Base-by-base conservation (phyloP, 495 filamentous ascomycete genomes). In the Ascobolus immersus region DNA sequence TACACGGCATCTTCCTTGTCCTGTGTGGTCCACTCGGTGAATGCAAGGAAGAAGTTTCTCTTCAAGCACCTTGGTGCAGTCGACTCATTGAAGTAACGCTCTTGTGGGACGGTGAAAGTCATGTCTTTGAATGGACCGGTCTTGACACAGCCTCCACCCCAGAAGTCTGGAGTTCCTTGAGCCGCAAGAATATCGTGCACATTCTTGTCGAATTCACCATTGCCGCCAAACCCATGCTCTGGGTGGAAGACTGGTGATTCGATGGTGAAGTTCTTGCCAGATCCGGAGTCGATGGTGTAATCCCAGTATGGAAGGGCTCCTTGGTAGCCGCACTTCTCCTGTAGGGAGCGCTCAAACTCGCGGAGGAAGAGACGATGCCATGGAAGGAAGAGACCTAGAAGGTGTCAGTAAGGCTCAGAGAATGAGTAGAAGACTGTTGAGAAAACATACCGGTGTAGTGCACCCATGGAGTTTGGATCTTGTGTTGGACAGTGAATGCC, bases 281-380 rank as follows among this genome's bases (percentile, higher is more conserved):
- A 29, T 25, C 41, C 54, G 9, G 47, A 47, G 34, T 61, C 57
- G 19, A 42, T 31, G 1, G 43, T 11, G 34, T 58, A 56, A 33
- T 59, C 46, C 59, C 57, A 61, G 39, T 58, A 44, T 26, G 52
- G 52, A 19, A 49, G 47, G 4, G 42, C 39, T 4, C 53, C 54
- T 1, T 38, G 34, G 39, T 52, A 81, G 28, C 66, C 67, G 40
- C 76, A 81, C 41, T 82, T 73, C n/a, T 69, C 59, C 17, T 61
- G 56, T 12, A 81, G 55, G 2, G 73, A 67, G 42, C 68, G 57
- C 45, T 79, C 76, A 47, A 69, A 79, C 8, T 52, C 50, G 37
- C 42, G 38, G 4, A 54, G 17, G 29, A 44, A 44, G 20, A 39
- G 47, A 9, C 52, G 38, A 30, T 55, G 52, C 38, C 44, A 55